Percentiles rank a stretch among this genome's conserved stretches.
Conservation (phyloP, 306 rosid species). For the Styphnolobium japonicum region DNA sequence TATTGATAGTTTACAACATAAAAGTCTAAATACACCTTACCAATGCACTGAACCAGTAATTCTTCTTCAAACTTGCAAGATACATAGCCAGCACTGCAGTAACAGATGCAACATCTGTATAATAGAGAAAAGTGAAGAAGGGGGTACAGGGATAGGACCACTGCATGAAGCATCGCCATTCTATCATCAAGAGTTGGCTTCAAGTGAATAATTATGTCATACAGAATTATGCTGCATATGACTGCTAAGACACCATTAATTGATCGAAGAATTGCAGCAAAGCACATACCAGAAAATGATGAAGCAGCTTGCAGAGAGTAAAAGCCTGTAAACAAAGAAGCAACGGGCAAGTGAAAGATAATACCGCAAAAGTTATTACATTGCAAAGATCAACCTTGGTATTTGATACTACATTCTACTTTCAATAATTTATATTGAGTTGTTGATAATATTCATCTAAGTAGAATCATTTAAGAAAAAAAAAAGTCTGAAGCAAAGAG, state of each 20-base stretch:
- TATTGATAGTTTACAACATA: background rate
- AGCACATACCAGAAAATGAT: conserved; percentile 66
- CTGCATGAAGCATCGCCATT: conserved; percentile 60
- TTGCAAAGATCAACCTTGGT: conserved; percentile 34
- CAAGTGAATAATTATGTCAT: conserved; percentile 67
- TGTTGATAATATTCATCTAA: background rate
- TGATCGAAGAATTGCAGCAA: conserved; percentile 65
- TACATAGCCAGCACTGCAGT: conserved; percentile 80
- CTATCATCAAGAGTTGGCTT: conserved; percentile 65
- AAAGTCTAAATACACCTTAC: conserved; percentile 45
- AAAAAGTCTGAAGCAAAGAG: too few species aligned
- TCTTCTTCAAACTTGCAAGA: conserved; percentile 76
- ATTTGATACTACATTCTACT: background rate
- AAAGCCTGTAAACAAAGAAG: conserved; percentile 84
- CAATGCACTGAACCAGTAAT: conserved; percentile 81
- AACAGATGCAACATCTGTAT: conserved; percentile 86
- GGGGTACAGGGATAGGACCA: conserved; percentile 69
- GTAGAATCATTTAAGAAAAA: background rate
- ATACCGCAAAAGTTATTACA: conserved; percentile 65
- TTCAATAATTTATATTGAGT: background rate
- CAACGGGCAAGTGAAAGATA: conserved; percentile 90
- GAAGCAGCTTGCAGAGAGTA: conserved; percentile 34
- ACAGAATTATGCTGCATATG: conserved; percentile 59
- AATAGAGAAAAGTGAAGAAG: conserved; percentile 90
- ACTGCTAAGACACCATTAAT: conserved; percentile 66